Evolutionary conservation across 1,284 basidiomycete genomes (phyloP).

Genomic region (Gymnopus androsaceus): DNA sequence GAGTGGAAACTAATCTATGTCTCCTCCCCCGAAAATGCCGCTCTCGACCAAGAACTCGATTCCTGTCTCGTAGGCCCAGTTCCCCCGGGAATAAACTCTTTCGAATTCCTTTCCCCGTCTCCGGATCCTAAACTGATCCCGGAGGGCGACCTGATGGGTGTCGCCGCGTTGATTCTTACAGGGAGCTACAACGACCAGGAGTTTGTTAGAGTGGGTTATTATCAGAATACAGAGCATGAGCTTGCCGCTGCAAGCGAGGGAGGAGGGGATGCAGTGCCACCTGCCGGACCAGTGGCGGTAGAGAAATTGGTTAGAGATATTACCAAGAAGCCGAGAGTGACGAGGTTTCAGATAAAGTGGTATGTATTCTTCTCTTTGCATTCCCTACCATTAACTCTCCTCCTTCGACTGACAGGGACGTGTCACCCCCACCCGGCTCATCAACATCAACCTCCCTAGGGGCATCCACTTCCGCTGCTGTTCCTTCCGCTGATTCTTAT

Average conservation of each 20-base stretch:
- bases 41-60: constrained; percentile 95
- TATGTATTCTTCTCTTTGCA: constrained; percentile 36
- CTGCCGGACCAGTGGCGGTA: too few species aligned
- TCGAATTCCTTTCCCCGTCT: constrained; percentile 87
- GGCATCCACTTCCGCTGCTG: constrained; percentile 75
- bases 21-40: constrained; percentile 88
- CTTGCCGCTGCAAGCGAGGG: constrained; percentile 81
- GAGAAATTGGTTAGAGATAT: constrained; percentile 86
- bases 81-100: constrained; percentile 92
- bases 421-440: constrained; percentile 60
- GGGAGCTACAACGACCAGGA: constrained; percentile 91
- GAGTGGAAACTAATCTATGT: constrained; percentile 99
- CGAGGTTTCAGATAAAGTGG: constrained; percentile 88
- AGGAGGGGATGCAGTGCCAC: constrained; percentile 57
- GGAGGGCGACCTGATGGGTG: constrained; percentile 81
- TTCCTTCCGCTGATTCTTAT: constrained; percentile 77
- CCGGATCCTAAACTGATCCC: constrained; percentile 79
- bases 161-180: constrained; percentile 91
- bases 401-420: constrained; percentile 52
- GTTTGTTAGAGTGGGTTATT: constrained; percentile 98
- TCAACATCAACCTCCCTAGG: constrained; percentile 54
- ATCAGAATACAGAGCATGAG: constrained; percentile 99
- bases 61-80: constrained; percentile 96
- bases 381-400: background rate
- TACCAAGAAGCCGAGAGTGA: constrained; percentile 92